Percentiles rank a stretch among this genome's conserved stretches.
Evolutionary conservation across 78 protist genomes (phyloP).

Genomic region (Tieghemostelium lacteum): DNA sequence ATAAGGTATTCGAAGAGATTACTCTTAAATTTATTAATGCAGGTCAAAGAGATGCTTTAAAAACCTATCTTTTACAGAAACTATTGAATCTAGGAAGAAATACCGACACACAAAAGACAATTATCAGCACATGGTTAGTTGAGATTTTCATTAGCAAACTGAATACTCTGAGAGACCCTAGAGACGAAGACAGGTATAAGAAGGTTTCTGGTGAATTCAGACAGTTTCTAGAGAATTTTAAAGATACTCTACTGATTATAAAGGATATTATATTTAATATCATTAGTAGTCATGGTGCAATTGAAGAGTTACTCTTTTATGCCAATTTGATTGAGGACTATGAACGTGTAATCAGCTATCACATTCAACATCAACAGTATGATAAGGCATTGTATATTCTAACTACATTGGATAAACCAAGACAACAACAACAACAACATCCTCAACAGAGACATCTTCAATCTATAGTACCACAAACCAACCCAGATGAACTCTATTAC

Average conservation of each 20-base stretch:
- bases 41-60: slow-evolving; percentile 80
- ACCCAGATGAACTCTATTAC: slow-evolving; percentile 79
- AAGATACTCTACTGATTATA: slow-evolving; percentile 55
- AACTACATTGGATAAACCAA: slow-evolving; percentile 35
- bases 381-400: slow-evolving; percentile 80
- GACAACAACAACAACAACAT: slow-evolving; percentile 5
- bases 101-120: slow-evolving; percentile 86
- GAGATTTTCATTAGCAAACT: slow-evolving; percentile 91
- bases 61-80: slow-evolving; percentile 63
- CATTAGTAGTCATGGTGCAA: slow-evolving; percentile 91
- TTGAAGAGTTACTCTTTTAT: slow-evolving; percentile 89
- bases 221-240: slow-evolving; percentile 48
- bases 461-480: slow-evolving; percentile 15
- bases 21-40: slow-evolving; percentile 86
- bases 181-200: slow-evolving; percentile 50
- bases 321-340: slow-evolving; percentile 89
- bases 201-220: slow-evolving; percentile 59
- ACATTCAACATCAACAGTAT: slow-evolving; percentile 83
- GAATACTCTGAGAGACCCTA: slow-evolving; percentile 36
- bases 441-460: background rate
- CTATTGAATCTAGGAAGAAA: slow-evolving; percentile 16
- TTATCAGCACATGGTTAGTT: slow-evolving; percentile 90
- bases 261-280: slow-evolving; percentile 88
- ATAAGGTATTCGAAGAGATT: slow-evolving; percentile 88
- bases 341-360: slow-evolving; percentile 91